These are phyloP conservation scores for Podila verticillata DNA, from an alignment of 192 early-diverging fungal species.

Conservation along the genomic window DNA sequence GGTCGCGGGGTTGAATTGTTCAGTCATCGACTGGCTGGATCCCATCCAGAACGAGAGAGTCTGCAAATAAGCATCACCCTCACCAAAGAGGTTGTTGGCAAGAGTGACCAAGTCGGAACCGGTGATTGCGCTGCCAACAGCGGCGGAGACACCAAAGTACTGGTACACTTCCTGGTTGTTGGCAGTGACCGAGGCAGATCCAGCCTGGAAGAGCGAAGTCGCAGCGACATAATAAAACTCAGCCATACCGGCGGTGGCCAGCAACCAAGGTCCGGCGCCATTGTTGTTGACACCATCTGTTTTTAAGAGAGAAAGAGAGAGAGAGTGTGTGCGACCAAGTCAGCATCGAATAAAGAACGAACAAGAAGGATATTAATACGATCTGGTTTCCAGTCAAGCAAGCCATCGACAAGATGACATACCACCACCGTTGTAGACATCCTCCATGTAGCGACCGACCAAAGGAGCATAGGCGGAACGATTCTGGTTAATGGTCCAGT, in stretches of 20 bases:
- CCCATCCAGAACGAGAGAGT: slow-evolving; percentile 63
- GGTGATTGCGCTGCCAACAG: slow-evolving; percentile 8
- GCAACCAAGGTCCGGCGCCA: slow-evolving; percentile 69
- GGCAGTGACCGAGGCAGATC: slow-evolving; percentile 35
- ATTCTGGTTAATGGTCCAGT: slow-evolving; percentile 62
- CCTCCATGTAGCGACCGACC: slow-evolving; percentile 80
- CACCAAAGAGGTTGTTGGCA: slow-evolving; percentile 46
- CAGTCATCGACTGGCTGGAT: slow-evolving; percentile 62
- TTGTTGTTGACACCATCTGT: background rate
- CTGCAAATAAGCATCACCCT: slow-evolving; percentile 67
- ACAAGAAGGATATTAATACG: no score
- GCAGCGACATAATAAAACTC: slow-evolving; percentile 72
- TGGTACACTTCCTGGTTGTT: slow-evolving; percentile 52
- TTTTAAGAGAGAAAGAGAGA: background rate
- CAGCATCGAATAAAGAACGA: no score
- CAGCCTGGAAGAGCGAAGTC: slow-evolving; percentile 20
- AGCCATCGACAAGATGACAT: slow-evolving; percentile 6
- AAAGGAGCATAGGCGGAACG: slow-evolving; percentile 55
- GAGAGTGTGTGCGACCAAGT: background rate
- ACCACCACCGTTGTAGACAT: slow-evolving; percentile 76
- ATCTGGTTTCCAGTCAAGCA: slow-evolving; percentile 59
- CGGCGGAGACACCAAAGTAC: slow-evolving; percentile 33
- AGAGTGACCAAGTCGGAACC: slow-evolving; percentile 32
- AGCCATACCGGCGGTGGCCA: slow-evolving; percentile 66
- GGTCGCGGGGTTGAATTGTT: slow-evolving; percentile 67